A percentile compares a stretch with the other conserved stretches of the same genome.
Conservation (phyloP, 305 asterid genomes). For the Solanum hybrid region DNA sequence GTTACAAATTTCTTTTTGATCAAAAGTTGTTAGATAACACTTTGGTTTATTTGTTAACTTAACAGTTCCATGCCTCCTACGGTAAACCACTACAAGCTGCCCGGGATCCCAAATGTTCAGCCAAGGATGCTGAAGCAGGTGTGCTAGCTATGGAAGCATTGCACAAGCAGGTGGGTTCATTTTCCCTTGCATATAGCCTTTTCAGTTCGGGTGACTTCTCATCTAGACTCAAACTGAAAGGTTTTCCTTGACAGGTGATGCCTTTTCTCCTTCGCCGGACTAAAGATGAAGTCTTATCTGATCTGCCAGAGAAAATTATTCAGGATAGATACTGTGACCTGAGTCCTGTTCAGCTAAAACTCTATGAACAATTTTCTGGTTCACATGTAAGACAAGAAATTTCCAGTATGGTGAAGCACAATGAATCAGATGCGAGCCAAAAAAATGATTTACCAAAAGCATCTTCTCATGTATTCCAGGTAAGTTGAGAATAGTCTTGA, state of each 20-base stretch:
- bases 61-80: conserved; percentile 90
- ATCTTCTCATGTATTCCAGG: conserved; percentile 99
- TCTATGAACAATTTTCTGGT: conserved; percentile 90
- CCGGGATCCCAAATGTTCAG: conserved; percentile 93
- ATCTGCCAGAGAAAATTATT: conserved; percentile 91
- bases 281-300: conserved; percentile 93
- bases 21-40: neutral
- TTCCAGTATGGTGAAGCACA: conserved; percentile 67
- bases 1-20: neutral
- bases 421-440: conserved; percentile 55
- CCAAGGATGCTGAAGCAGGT: conserved; percentile 97
- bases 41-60: conserved; percentile 15
- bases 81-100: conserved; percentile 94
- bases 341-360: conserved; percentile 83
- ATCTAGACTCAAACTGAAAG: conserved; percentile 4
- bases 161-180: conserved; percentile 80
- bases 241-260: conserved; percentile 61
- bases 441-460: conserved; percentile 53
- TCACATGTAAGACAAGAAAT: conserved; percentile 86
- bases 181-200: conserved; percentile 3
- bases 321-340: conserved; percentile 98
- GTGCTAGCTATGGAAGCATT: conserved; percentile 97
- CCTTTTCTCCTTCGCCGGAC: conserved; percentile 98
- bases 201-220: neutral
- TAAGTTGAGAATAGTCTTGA: conserved; percentile 15